Evolutionary conservation across 177 flowering plant genomes (phyloP), one percentile per base, ranked within the genome.

Genomic region (Telopea speciosissima): DNA sequence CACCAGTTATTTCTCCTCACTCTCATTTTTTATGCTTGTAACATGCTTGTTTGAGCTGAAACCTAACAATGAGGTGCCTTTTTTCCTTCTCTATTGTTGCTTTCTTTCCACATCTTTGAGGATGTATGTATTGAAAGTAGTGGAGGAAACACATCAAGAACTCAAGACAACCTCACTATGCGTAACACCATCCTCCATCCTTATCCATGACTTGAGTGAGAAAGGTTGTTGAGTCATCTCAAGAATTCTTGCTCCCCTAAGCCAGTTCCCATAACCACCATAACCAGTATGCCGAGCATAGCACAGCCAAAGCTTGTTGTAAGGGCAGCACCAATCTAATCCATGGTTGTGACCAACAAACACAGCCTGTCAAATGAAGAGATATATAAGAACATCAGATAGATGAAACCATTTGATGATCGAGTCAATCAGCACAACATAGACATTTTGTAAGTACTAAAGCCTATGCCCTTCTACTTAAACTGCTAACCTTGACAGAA

Each of bases 321-420:
- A 72, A 2, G 98, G 98, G 77, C 98, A 91, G 72, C 98, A 90
- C 97, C 97, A 94, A 77, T 91, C 94, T 68, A 88, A 70, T 69
- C 98, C 97, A 81, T 91, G 96, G 81, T 92, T 89, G 77, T 94
- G 98, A 54, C 98, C 98, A 49, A 85, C 94, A 83, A 91, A 90
- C 68, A 90, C 82, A 6, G 93, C 97, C 98, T 91, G 86, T 70
- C 73, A 44, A 62, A 58, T 58, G 7, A 21, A 58, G 1, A 56
- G 23, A 58, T 3, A 58, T n/a, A n/a, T n/a, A 13, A n/a, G n/a
- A 7, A 3, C 14, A 49, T 49, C 19, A 49, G 19, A 49, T 49
- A 12, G 54, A 49, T 49, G 54, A 4, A 16, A 12, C 14, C 54
- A 49, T 49, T 49, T 49, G 54, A 58, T 58, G 61, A 58, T 21